These are phyloP conservation scores for Lactarius pseudohatsudake DNA, from an alignment of 768 basidiomycete genomes.

Conservation along the genomic window DNA sequence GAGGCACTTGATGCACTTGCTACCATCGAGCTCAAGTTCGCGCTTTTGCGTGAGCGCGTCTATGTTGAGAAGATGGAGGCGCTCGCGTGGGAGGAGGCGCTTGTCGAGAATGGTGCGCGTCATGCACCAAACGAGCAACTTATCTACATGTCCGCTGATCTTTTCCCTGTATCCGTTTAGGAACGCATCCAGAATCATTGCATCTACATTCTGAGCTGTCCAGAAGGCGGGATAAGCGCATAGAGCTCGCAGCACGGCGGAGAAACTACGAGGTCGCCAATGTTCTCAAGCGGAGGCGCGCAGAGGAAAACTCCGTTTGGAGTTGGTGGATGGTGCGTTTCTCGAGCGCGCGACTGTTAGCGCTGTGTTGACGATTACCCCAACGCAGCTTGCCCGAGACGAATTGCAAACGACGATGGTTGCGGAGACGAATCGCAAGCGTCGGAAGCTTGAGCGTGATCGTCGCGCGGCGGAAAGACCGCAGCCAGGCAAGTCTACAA, in stretches of 20 bases:
- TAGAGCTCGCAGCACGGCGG: slow-evolving; percentile 77
- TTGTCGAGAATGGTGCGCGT: slow-evolving; percentile 71
- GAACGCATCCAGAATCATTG: slow-evolving; percentile 81
- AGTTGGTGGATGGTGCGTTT: slow-evolving; percentile 66
- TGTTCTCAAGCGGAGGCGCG: slow-evolving; percentile 57
- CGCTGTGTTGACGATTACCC: slow-evolving; percentile 6
- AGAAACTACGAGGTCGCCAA: slow-evolving; percentile 66
- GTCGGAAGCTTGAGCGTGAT: slow-evolving; percentile 82
- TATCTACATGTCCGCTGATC: slow-evolving; percentile 5
- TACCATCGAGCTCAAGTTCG: slow-evolving; percentile 91
- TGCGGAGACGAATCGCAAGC: slow-evolving; percentile 84
- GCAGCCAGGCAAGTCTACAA: slow-evolving; percentile 55
- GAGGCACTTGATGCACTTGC: slow-evolving; percentile 89
- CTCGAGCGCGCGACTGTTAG: slow-evolving; percentile 1
- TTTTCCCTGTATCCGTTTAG: slow-evolving; percentile 40
- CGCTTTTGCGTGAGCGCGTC: slow-evolving; percentile 77
- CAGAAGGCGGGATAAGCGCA: slow-evolving; percentile 74
- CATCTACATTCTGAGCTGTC: slow-evolving; percentile 79
- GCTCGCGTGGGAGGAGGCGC: slow-evolving; percentile 81
- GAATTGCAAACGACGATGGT: slow-evolving; percentile 85
- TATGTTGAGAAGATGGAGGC: slow-evolving; percentile 95
- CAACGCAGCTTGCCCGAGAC: slow-evolving; percentile 64
- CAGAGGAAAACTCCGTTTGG: slow-evolving; percentile 81
- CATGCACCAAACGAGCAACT: slow-evolving; percentile 7
- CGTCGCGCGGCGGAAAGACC: slow-evolving; percentile 77